Evolutionary conservation across 116 monocot species (phyloP).

Genomic region (Posidonia oceanica): DNA sequence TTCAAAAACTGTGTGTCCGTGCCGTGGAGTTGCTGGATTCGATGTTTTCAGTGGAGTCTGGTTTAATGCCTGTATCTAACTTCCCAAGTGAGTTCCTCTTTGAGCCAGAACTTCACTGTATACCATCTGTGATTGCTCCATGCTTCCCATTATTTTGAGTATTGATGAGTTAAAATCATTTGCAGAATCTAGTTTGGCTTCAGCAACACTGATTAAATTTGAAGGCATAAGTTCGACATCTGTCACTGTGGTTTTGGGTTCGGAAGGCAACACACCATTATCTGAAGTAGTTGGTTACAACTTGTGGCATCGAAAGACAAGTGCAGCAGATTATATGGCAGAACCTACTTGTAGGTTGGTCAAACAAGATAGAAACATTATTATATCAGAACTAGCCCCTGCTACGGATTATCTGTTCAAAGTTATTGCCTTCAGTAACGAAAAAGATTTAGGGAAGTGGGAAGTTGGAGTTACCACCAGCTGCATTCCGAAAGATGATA

Average conservation of each 20-base stretch:
- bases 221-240: constrained; percentile 49
- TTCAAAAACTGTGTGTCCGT: constrained; percentile 51
- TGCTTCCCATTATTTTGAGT: background rate
- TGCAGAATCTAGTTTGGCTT: constrained; percentile 21
- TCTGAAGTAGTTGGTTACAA: constrained; percentile 30
- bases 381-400: constrained; percentile 33
- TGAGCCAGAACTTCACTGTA: background rate
- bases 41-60: constrained; percentile 19
- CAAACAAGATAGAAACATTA: constrained; percentile 27
- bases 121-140: background rate
- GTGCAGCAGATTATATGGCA: constrained; percentile 26
- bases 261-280: constrained; percentile 15
- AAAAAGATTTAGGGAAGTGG: constrained; percentile 42
- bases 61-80: background rate
- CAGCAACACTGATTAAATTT: constrained; percentile 44
- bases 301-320: constrained; percentile 52
- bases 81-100: constrained; percentile 1
- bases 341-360: constrained; percentile 29
- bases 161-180: background rate
- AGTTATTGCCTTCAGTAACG: constrained; percentile 37
- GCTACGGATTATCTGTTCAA: constrained; percentile 53
- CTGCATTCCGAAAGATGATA: constrained; percentile 7
- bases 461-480: constrained; percentile 41
- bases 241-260: constrained; percentile 25
- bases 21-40: constrained; percentile 42